phyloP scores from a whole-genome alignment of 305 asterid genomes.

The Fraxinus velutina region DNA sequence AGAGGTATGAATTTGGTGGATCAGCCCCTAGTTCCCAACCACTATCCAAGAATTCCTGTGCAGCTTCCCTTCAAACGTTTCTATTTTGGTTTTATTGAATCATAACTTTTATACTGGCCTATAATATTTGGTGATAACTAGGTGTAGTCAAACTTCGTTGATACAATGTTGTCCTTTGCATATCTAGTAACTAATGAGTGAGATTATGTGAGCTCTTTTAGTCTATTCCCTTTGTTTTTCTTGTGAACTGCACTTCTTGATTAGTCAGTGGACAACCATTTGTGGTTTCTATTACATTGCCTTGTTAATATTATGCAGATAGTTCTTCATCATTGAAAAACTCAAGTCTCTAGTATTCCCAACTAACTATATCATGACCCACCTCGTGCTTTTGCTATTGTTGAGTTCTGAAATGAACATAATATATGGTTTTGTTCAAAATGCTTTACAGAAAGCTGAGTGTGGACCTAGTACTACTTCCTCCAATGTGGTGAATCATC shows the following conservation, averaged over 20 bases:
- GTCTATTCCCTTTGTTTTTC: not conserved
- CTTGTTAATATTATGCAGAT: not conserved
- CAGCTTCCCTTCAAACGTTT: not conserved
- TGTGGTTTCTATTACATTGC: not conserved
- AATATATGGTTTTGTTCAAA: conserved; percentile 2
- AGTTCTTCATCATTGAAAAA: not conserved
- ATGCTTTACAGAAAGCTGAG: conserved; percentile 30
- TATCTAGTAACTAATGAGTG: not conserved
- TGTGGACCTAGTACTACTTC: conserved; percentile 19
- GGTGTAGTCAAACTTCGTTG: not conserved
- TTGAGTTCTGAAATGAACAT: not conserved
- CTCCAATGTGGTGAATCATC: conserved; percentile 21
- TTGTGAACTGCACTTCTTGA: not conserved
- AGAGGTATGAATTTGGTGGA: conserved; percentile 41
- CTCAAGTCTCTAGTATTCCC: not conserved
- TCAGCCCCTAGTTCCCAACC: conserved; percentile 29
- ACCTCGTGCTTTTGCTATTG: not conserved
- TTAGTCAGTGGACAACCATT: not conserved
- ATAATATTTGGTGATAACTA: not conserved
- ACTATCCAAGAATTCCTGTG: conserved; percentile 25
- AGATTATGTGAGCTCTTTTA: not conserved
- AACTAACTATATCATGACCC: not conserved
- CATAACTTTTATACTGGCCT: not conserved
- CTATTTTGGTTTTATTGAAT: not conserved
- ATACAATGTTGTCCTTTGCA: not conserved